phyloP scores from a whole-genome alignment of 768 basidiomycete genomes.

The Tephrocybe sp. region DNA sequence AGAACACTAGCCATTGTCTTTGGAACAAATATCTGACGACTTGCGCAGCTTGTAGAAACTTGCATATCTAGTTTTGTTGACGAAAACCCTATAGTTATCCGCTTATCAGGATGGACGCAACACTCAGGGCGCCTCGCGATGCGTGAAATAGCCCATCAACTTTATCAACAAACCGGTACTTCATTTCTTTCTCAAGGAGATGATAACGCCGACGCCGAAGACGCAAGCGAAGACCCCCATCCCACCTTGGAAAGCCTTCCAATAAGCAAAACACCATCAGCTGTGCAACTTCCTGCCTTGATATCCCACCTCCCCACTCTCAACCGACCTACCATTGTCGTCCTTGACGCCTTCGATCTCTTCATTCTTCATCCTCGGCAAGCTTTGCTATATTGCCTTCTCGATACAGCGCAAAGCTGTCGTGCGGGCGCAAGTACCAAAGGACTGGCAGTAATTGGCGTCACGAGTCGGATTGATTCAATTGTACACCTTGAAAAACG shows the following conservation, averaged over 20 bases:
- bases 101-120: slow-evolving; percentile 84
- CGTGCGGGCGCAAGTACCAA: slow-evolving; percentile 53
- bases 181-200: slow-evolving; percentile 43
- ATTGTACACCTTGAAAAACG: slow-evolving; percentile 90
- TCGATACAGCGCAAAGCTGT: slow-evolving; percentile 91
- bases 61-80: slow-evolving; percentile 46
- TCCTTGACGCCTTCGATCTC: slow-evolving; percentile 91
- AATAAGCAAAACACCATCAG: slow-evolving; percentile 40
- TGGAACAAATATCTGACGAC: slow-evolving; percentile 6
- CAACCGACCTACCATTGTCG: slow-evolving; percentile 71
- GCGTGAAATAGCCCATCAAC: slow-evolving; percentile 85
- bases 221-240: slow-evolving; percentile 40
- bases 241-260: slow-evolving; percentile 42
- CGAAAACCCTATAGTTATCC: slow-evolving; percentile 63
- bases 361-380: slow-evolving; percentile 92
- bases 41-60: slow-evolving; percentile 54
- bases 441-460: slow-evolving; percentile 82
- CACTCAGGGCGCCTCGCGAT: slow-evolving; percentile 87
- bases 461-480: slow-evolving; percentile 85
- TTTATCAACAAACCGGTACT: slow-evolving; percentile 72
- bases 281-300: slow-evolving; percentile 69
- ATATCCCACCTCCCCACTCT: slow-evolving; percentile 79
- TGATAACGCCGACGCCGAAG: slow-evolving; percentile 26
- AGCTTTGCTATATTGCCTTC: slow-evolving; percentile 88
- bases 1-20: slow-evolving; percentile 17